These are phyloP conservation scores for Beauveria varroae DNA, from an alignment of 2,329 filamentous ascomycete genomes.

Conservation along the genomic window DNA sequence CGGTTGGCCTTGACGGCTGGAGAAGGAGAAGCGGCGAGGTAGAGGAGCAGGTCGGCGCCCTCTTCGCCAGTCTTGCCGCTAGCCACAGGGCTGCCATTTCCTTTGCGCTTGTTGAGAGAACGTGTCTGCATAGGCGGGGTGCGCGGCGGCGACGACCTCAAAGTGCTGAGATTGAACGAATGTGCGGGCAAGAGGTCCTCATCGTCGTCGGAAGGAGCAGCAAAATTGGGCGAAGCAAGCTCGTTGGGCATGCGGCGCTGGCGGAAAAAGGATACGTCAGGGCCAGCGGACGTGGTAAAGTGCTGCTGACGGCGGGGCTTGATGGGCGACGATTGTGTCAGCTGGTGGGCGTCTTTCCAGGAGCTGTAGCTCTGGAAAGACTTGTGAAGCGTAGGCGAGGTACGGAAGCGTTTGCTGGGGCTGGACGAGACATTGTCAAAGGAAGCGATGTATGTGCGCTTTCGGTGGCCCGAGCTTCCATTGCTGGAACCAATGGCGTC, in stretches of 20 bases:
- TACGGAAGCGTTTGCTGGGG: slow-evolving; percentile 62
- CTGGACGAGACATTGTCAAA: slow-evolving; percentile 50
- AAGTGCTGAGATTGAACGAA: slow-evolving; percentile 58
- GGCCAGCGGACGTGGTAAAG: slow-evolving; percentile 64
- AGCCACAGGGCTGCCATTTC: slow-evolving; percentile 35
- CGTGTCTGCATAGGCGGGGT: slow-evolving; percentile 66
- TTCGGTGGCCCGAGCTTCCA: slow-evolving; percentile 57
- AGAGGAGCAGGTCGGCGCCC: slow-evolving; percentile 72
- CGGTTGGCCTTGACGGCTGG: slow-evolving; percentile 57
- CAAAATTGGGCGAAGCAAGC: slow-evolving; percentile 52
- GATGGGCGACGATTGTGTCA: slow-evolving; percentile 81
- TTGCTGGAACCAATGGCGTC: slow-evolving; percentile 69
- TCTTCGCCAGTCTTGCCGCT: slow-evolving; percentile 62
- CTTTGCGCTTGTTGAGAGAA: slow-evolving; percentile 37
- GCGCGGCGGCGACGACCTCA: slow-evolving; percentile 73
- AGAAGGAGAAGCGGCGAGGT: slow-evolving; percentile 85
- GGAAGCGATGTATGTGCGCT: slow-evolving; percentile 53
- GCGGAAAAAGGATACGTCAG: slow-evolving; percentile 72
- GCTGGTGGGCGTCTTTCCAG: slow-evolving; percentile 70
- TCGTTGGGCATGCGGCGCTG: slow-evolving; percentile 60
- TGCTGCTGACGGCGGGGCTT: slow-evolving; percentile 67
- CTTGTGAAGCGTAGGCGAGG: slow-evolving; percentile 52
- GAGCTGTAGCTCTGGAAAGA: slow-evolving; percentile 47
- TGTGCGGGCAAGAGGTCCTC: slow-evolving; percentile 72
- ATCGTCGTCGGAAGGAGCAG: slow-evolving; percentile 67